Evolutionary conservation across 495 filamentous ascomycete genomes (phyloP).

Genomic region (Neurospora sp.): DNA sequence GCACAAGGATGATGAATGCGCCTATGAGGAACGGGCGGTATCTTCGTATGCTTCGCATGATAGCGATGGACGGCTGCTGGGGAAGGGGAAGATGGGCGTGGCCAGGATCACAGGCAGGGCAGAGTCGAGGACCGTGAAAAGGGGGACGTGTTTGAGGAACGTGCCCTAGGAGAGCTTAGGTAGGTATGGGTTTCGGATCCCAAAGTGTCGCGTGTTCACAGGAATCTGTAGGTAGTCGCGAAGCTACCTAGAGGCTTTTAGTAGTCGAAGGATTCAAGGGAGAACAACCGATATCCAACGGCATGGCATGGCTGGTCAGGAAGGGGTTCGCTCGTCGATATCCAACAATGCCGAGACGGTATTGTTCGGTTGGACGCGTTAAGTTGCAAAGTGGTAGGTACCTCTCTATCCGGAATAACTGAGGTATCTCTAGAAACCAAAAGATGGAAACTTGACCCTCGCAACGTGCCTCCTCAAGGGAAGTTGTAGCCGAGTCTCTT

Average conservation of each 20-base stretch:
- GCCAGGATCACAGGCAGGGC: background rate
- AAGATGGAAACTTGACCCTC: too few relatives aligned
- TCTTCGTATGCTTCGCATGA: constrained; percentile 67
- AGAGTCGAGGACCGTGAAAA: background rate
- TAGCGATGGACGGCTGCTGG: constrained; percentile 4
- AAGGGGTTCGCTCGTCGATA: background rate
- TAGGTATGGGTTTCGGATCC: background rate
- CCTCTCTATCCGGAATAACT: too few relatives aligned
- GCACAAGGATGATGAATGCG: constrained; percentile 51
- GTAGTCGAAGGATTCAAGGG: background rate
- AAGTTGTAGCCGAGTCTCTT: too few relatives aligned
- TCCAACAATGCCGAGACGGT: background rate
- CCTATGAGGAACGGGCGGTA: constrained; percentile 67
- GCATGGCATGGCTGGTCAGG: background rate
- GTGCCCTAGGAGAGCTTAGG: background rate
- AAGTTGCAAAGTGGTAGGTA: background rate
- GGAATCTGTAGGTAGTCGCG: background rate
- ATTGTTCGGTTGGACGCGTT: background rate
- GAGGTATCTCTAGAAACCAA: too few relatives aligned
- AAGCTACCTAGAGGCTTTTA: background rate
- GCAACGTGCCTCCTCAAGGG: too few relatives aligned
- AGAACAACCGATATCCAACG: background rate
- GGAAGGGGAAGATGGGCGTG: background rate
- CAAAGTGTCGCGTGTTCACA: background rate
- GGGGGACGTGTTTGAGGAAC: background rate